These are phyloP conservation scores for Teratosphaeriaceae sp. DNA, from an alignment of 2,329 filamentous ascomycete genomes.

Conservation along the genomic window DNA sequence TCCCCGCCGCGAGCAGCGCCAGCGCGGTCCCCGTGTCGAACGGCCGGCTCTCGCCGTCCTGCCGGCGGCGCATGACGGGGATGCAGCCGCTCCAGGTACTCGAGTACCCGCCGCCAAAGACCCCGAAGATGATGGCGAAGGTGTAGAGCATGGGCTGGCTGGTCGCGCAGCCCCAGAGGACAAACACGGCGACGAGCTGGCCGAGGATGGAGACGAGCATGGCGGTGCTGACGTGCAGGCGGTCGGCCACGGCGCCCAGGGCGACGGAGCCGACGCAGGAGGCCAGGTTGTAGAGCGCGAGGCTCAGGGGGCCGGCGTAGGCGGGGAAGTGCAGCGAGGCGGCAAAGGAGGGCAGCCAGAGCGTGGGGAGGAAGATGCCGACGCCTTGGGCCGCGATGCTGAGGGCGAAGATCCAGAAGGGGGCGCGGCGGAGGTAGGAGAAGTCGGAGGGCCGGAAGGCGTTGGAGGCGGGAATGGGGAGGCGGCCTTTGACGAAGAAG, in stretches of 20 bases:
- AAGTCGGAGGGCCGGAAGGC: conserved; percentile 28
- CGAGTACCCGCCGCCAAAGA: conserved; percentile 35
- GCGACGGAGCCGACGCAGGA: conserved; percentile 31
- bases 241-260: conserved; percentile 35
- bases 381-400: conserved; percentile 36
- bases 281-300: conserved; percentile 35
- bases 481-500: conserved; percentile 19
- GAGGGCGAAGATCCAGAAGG: conserved; percentile 39
- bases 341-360: conserved; percentile 38
- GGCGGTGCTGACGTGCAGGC: conserved; percentile 33
- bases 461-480: conserved; percentile 17
- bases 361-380: conserved; percentile 28
- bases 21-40: conserved; percentile 43
- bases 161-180: conserved; percentile 42
- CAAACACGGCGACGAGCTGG: conserved; percentile 33
- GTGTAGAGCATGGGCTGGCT: conserved; percentile 34
- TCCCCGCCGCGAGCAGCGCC: conserved; percentile 42
- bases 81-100: conserved; percentile 29
- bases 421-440: conserved; percentile 28
- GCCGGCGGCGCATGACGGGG: conserved; percentile 14
- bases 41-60: background rate
- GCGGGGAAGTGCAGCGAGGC: conserved; percentile 30
- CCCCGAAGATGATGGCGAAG: conserved; percentile 38
- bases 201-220: conserved; percentile 23
- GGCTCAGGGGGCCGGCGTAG: conserved; percentile 30